phyloP scores from a whole-genome alignment of 2,329 filamentous ascomycete genomes.

The Aspergillus costaricaensis region DNA sequence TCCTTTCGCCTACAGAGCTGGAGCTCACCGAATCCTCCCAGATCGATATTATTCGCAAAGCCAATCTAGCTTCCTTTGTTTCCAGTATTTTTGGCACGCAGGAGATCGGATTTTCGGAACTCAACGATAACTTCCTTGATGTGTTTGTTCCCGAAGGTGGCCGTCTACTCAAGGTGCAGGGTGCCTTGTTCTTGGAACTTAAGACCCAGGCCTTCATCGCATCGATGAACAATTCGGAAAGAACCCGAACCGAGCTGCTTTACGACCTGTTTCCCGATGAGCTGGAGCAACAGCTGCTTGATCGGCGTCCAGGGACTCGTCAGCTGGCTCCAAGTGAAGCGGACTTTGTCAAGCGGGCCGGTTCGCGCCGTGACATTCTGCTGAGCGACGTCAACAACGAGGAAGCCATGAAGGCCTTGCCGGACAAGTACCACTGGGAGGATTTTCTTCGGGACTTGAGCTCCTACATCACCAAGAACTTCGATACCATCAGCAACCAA shows the following conservation, averaged over 20 bases:
- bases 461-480: slow-evolving; percentile 60
- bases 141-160: slow-evolving; percentile 64
- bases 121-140: slow-evolving; percentile 65
- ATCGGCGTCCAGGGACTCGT: slow-evolving; percentile 56
- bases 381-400: slow-evolving; percentile 56
- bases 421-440: slow-evolving; percentile 64
- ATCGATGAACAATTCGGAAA: slow-evolving; percentile 58
- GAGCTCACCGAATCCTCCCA: slow-evolving; percentile 55
- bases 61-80: slow-evolving; percentile 66
- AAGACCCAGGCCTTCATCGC: slow-evolving; percentile 70
- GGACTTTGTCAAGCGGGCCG: slow-evolving; percentile 59
- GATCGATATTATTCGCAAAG: slow-evolving; percentile 62
- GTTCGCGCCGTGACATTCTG: slow-evolving; percentile 59
- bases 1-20: slow-evolving; percentile 57
- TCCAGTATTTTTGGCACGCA: slow-evolving; percentile 65
- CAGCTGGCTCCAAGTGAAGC: slow-evolving; percentile 60
- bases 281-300: slow-evolving; percentile 56
- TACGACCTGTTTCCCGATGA: slow-evolving; percentile 62
- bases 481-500: slow-evolving; percentile 54
- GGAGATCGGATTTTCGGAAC: slow-evolving; percentile 64
- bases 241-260: slow-evolving; percentile 57
- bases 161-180: slow-evolving; percentile 61
- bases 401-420: slow-evolving; percentile 52
- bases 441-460: slow-evolving; percentile 63
- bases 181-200: slow-evolving; percentile 62